Conservation (phyloP, 306 rosid species). For the Citrullus mucosospermus region DNA sequence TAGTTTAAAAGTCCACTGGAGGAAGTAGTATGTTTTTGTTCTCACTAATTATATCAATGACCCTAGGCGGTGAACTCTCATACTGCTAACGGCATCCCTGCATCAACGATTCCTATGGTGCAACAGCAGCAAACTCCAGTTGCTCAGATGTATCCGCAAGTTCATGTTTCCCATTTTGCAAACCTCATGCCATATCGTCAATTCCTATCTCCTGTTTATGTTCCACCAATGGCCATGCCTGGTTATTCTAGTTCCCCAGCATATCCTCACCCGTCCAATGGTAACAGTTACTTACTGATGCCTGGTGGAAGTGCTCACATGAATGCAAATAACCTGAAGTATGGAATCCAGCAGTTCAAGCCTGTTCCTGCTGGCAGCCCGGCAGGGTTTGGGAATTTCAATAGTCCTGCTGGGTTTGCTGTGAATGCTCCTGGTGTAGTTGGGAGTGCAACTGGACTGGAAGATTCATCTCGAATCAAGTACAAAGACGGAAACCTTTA, state of each 20-base stretch:
- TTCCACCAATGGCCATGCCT: conserved; percentile 96
- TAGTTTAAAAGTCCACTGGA: background rate
- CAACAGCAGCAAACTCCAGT: conserved; percentile 71
- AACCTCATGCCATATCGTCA: conserved; percentile 93
- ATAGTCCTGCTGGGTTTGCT: conserved; percentile 75
- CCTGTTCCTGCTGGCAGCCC: conserved; percentile 80
- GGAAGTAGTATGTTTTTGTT: background rate
- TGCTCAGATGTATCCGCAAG: conserved; percentile 95
- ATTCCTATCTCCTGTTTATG: conserved; percentile 77
- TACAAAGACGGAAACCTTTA: conserved; percentile 83
- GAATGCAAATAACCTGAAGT: conserved; percentile 75
- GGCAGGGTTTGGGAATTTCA: conserved; percentile 71
- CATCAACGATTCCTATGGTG: conserved; percentile 62
- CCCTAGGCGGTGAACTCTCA: conserved; percentile 55
- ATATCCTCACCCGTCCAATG: conserved; percentile 83
- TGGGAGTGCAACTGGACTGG: conserved; percentile 68
- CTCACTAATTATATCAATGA: background rate
- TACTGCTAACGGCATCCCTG: conserved; percentile 36
- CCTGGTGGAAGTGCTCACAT: conserved; percentile 87
- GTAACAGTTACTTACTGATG: conserved; percentile 82
- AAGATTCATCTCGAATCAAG: conserved; percentile 86
- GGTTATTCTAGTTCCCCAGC: conserved; percentile 79
- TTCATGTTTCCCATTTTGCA: conserved; percentile 78
- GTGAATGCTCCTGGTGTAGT: conserved; percentile 74
- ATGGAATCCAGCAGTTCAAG: conserved; percentile 90